A percentile compares a stretch with the other conserved stretches of the same genome.
Conservation (phyloP, 495 filamentous ascomycete species). For the Penicillium psychrofluorescens region DNA sequence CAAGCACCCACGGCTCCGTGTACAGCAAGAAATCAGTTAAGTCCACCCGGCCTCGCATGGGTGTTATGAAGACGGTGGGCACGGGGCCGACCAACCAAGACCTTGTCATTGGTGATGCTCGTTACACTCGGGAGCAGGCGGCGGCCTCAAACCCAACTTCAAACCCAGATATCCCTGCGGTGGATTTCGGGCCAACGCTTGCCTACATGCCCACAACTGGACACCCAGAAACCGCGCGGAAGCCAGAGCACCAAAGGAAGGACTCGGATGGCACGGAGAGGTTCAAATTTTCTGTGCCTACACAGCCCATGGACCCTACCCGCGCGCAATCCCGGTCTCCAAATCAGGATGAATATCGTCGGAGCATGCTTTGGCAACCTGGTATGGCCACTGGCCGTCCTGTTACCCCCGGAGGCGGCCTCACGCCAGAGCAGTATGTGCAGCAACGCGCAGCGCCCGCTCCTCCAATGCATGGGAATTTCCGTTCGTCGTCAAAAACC, state of each 20-base stretch:
- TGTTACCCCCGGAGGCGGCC: constrained; percentile 34
- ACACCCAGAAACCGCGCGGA: constrained; percentile 32
- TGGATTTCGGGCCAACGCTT: constrained; percentile 85
- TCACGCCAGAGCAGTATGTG: constrained; percentile 77
- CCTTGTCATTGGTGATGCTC: constrained; percentile 55
- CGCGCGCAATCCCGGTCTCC: constrained; percentile 29
- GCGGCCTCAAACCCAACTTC: constrained; percentile 23
- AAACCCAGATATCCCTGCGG: constrained; percentile 55
- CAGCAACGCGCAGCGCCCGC: constrained; percentile 65
- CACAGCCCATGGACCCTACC: constrained; percentile 16
- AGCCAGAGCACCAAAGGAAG: constrained; percentile 31
- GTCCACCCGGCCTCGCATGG: constrained; percentile 69
- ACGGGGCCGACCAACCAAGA: constrained; percentile 40
- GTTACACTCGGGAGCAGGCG: constrained; percentile 36
- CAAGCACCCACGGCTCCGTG: constrained; percentile 60
- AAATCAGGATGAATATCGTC: constrained; percentile 42
- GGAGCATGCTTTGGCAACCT: constrained; percentile 75
- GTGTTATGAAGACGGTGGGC: constrained; percentile 77
- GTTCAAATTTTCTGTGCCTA: constrained; percentile 19
- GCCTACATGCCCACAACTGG: constrained; percentile 50
- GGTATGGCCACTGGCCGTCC: constrained; percentile 46
- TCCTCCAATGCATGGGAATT: constrained; percentile 46
- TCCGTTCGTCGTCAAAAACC: constrained; percentile 48
- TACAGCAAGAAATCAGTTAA: constrained; percentile 51
- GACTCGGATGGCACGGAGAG: constrained; percentile 27